A percentile compares a stretch with the other conserved stretches of the same genome.
These are phyloP conservation scores for Penicillium taxi DNA, from an alignment of 495 filamentous ascomycete species.

Conservation along the genomic window DNA sequence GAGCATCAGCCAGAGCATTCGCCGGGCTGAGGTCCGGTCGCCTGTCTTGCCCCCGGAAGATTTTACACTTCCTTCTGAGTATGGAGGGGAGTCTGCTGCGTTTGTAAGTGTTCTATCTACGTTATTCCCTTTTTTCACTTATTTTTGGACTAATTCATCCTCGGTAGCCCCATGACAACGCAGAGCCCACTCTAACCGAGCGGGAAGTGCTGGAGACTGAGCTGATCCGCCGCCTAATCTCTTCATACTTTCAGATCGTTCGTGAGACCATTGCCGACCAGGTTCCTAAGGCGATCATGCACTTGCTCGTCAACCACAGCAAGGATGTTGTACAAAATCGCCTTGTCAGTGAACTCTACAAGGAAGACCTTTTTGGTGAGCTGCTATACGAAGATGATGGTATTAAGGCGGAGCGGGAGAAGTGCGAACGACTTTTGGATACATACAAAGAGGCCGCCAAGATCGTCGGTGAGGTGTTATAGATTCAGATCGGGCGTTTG, in stretches of 20 bases:
- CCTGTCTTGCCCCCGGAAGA: constrained; percentile 35
- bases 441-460: constrained; percentile 96
- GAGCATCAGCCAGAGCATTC: constrained; percentile 74
- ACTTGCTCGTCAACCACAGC: constrained; percentile 93
- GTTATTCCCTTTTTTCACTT: neutral
- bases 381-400: constrained; percentile 94
- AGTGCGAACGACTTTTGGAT: constrained; percentile 87
- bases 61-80: constrained; percentile 28
- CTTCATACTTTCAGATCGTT: constrained; percentile 97
- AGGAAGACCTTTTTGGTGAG: constrained; percentile 86
- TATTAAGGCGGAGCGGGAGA: constrained; percentile 94
- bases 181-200: constrained; percentile 81
- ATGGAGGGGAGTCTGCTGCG: constrained; percentile 42
- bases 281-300: constrained; percentile 98
- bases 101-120: constrained; percentile 47
- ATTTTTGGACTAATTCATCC: constrained; percentile 4
- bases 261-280: constrained; percentile 95
- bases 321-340: constrained; percentile 97
- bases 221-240: constrained; percentile 90
- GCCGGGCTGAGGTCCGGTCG: constrained; percentile 57
- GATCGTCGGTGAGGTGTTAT: constrained; percentile 94
- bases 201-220: constrained; percentile 96
- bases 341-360: constrained; percentile 91
- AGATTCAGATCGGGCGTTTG: constrained; percentile 18
- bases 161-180: constrained; percentile 36